Conservation (phyloP, 768 basidiomycete species). For the Boletales sp. region DNA sequence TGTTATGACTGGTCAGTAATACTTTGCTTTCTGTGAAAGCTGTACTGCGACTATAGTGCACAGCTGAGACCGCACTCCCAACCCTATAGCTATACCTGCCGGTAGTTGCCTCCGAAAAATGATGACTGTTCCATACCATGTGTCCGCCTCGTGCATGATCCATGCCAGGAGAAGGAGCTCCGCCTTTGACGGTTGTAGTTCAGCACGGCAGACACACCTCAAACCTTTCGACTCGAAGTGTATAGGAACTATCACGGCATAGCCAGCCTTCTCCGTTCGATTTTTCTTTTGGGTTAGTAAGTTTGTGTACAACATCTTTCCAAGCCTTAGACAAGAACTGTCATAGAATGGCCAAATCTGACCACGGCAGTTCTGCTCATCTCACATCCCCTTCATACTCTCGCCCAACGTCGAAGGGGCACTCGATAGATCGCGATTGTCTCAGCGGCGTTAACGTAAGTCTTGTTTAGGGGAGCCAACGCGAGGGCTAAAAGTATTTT, state of each 20-base stretch:
- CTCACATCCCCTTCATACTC: constrained; percentile 10
- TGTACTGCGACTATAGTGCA: too few species aligned
- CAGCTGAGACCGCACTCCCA: not conserved
- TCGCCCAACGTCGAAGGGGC: constrained; percentile 6
- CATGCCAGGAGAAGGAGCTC: not conserved
- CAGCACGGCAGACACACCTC: constrained; percentile 1
- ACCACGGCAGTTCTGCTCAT: constrained; percentile 5
- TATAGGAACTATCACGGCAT: not conserved
- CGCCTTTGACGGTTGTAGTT: not conserved
- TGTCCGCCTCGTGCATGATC: constrained; percentile 19
- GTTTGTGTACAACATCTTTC: not conserved
- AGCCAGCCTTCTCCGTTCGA: not conserved
- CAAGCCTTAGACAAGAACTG: not conserved
- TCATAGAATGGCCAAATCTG: constrained; percentile 19
- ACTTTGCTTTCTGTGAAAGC: too few species aligned
- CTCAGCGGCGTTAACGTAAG: not conserved
- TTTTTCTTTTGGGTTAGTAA: constrained; percentile 4
- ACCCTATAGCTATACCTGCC: not conserved
- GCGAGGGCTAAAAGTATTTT: not conserved
- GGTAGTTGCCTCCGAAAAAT: not conserved
- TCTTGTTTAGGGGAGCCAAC: too few species aligned
- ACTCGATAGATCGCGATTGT: constrained; percentile 6
- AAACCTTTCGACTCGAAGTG: not conserved
- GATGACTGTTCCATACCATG: constrained; percentile 7
- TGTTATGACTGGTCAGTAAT: too few species aligned